Evolutionary conservation across 2,329 filamentous ascomycete genomes (phyloP), one percentile per base, ranked within the genome.

Genomic region (Aspergillus terreus): DNA sequence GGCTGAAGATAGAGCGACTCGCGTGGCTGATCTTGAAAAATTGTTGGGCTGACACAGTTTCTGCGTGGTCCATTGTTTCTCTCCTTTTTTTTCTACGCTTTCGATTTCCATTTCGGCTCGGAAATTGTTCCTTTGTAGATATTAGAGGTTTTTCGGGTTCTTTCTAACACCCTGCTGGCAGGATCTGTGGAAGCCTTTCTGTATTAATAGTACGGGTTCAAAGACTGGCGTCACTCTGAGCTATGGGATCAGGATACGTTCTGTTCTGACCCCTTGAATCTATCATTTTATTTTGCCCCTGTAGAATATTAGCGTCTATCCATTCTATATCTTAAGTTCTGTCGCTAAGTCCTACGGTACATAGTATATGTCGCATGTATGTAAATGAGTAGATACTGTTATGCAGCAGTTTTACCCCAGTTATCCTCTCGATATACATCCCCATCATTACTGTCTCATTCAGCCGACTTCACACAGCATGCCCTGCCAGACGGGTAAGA

Each of bases 1-100:
- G 64, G 77, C 77, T 25, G 81, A 82, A 59, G 80, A 78, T 53
- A 60, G 70, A 47, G 71, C 68, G 51, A 82, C 81, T 12, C 73
- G 82, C 4, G 75, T 84, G 71, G 80, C 69, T 1, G 73, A 76
- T 59, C 63, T 76, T 23, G 72, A 74, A 54, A 68, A 64, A 33
- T 59, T 76, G 32, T 56, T 74, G 32, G 56, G 53, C 44, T 66
- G 46, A 58, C 2, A 38, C 35, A 38, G 4, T 42, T 27, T 35
- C 38, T 41, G 33, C 21, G 30, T 38, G 14, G 41, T 4, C 30
- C 25, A 49, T 43, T 46, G 10, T 36, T 25, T 12, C 17, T 38
- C 32, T 49, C n/a, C 11, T 21, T 12, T 46, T 14, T 42, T 9
- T 6, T 42, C 17, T 30, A 32, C n/a, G 19, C 10, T 33, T 46